Evolutionary conservation across 1,139 yeast genomes (phyloP).

Genomic region (Pichia norvegensis): DNA sequence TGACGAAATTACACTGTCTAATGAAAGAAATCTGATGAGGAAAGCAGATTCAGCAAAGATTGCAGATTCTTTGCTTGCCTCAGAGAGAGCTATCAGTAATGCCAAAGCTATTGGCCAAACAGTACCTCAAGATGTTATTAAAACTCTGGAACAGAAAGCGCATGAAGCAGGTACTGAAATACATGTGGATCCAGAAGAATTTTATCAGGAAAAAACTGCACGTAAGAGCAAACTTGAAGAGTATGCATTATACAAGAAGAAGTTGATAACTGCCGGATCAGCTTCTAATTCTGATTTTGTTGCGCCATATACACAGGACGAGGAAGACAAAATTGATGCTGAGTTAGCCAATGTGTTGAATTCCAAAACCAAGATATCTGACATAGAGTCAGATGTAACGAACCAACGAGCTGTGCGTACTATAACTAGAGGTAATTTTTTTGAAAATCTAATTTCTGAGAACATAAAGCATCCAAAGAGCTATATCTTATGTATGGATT

Average conservation of each 20-base stretch:
- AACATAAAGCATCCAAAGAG: constrained; percentile 41
- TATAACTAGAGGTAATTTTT: constrained; percentile 62
- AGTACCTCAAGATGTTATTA: constrained; percentile 39
- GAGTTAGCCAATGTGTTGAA: constrained; percentile 56
- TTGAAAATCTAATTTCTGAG: constrained; percentile 35
- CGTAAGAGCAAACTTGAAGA: constrained; percentile 48
- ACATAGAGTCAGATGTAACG: constrained; percentile 47
- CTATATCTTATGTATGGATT: constrained; percentile 71
- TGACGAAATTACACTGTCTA: constrained; percentile 19
- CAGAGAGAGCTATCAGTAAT: constrained; percentile 53
- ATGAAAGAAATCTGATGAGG: constrained; percentile 31
- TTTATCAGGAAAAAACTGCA: constrained; percentile 42
- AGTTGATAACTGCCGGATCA: constrained; percentile 33
- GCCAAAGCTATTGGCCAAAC: constrained; percentile 45
- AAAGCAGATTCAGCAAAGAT: constrained; percentile 43
- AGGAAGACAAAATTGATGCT: constrained; percentile 60
- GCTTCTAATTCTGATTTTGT: constrained; percentile 27
- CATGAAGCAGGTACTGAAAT: constrained; percentile 28
- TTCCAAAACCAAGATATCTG: constrained; percentile 52
- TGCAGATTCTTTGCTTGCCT: constrained; percentile 51
- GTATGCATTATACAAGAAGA: constrained; percentile 37
- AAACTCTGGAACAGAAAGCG: constrained; percentile 33
- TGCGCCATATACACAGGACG: constrained; percentile 61
- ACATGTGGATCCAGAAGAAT: constrained; percentile 39
- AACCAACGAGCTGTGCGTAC: constrained; percentile 59